These are phyloP conservation scores for Arabidopsis thaliana DNA, from an alignment of 345 rosid genomes.

Conservation along the genomic window TAIR10.1 NC_003074.8:4139501-4140000, in stretches of 20 bases:
- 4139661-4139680: slow-evolving; percentile 14
- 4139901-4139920: too few species aligned
- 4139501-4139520: neutral
- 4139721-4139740: slow-evolving; percentile 30
- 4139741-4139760: slow-evolving; percentile 36
- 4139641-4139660: slow-evolving; percentile 7
- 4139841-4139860: slow-evolving; percentile 12
- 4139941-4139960: too few species aligned
- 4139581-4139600: slow-evolving; percentile 5
- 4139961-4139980: too few species aligned
- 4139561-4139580: neutral
- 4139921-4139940: too few species aligned
- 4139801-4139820: neutral
- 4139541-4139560: neutral
- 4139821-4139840: neutral
- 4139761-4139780: slow-evolving; percentile 23
- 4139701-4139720: slow-evolving; percentile 34
- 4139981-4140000: too few species aligned
- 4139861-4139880: neutral
- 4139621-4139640: neutral
- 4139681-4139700: slow-evolving; percentile 6
- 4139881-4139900: too few species aligned
- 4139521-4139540: too few species aligned
- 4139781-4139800: slow-evolving; percentile 5
- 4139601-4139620: slow-evolving; percentile 19